These are phyloP conservation scores for Citrullus amarus DNA, from an alignment of 306 rosid genomes.

Conservation along the genomic window DNA sequence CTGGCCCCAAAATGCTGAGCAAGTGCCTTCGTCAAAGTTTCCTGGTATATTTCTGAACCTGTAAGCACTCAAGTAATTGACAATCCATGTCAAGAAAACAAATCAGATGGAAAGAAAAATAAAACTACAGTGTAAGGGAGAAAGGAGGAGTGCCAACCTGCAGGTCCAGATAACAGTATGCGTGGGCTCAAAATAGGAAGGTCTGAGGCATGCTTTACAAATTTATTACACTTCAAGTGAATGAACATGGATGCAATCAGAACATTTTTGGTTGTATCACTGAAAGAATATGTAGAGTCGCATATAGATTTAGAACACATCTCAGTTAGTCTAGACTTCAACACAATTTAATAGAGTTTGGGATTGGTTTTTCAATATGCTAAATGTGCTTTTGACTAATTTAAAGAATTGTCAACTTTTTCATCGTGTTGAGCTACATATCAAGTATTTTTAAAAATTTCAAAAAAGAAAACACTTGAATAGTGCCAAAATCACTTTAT, in stretches of 20 bases:
- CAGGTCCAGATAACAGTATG: conserved; percentile 79
- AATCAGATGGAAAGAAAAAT: conserved; percentile 3
- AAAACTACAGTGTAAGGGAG: not conserved
- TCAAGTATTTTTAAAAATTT: not conserved
- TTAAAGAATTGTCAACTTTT: not conserved
- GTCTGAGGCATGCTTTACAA: conserved; percentile 54
- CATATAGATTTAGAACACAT: not conserved
- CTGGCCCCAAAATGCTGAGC: conserved; percentile 72
- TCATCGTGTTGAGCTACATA: not conserved
- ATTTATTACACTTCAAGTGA: conserved; percentile 68
- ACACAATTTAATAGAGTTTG: not conserved
- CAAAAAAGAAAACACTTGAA: not conserved
- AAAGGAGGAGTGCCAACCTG: conserved; percentile 39
- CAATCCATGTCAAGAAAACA: conserved; percentile 4
- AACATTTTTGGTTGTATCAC: conserved; percentile 76
- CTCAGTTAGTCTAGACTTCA: not conserved
- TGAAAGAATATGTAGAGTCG: conserved; percentile 25
- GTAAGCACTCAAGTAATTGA: conserved; percentile 15
- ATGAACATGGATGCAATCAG: conserved; percentile 62
- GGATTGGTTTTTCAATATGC: not conserved
- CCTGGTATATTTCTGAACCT: conserved; percentile 99
- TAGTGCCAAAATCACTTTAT: not conserved
- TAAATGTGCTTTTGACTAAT: not conserved
- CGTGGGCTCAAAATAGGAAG: conserved; percentile 72
- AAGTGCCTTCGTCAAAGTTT: conserved; percentile 80